These are phyloP conservation scores for Gastrodia elata DNA, from an alignment of 106 monocot species.

Conservation along the genomic window DNA sequence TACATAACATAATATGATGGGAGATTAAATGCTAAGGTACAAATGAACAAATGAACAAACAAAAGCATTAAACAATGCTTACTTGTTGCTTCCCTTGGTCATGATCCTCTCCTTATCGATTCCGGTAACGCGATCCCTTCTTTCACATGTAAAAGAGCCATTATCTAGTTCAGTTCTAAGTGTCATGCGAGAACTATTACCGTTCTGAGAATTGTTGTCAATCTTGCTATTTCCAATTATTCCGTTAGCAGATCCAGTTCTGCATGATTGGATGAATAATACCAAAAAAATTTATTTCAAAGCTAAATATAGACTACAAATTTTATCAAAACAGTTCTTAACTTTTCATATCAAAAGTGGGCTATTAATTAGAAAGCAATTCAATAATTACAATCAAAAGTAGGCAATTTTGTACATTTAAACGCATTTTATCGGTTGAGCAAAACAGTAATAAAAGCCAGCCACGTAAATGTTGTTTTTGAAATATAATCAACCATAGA, in stretches of 20 bases:
- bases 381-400: too few species aligned
- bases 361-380: neutral
- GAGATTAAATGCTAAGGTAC: neutral
- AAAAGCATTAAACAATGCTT: conserved; percentile 21
- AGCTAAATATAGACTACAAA: neutral
- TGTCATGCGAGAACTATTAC: conserved; percentile 19
- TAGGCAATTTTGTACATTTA: too few species aligned
- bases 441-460: too few species aligned
- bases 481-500: neutral
- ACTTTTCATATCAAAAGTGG: neutral
- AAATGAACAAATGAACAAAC: neutral
- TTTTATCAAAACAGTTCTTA: neutral
- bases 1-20: neutral
- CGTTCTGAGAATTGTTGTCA: conserved; percentile 41
- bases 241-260: conserved; percentile 52
- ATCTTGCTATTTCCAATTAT: conserved; percentile 42
- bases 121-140: conserved; percentile 45
- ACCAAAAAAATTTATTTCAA: neutral
- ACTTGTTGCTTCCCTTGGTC: conserved; percentile 49
- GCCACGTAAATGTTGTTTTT: too few species aligned
- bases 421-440: too few species aligned
- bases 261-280: conserved; percentile 19
- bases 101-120: conserved; percentile 55
- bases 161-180: conserved; percentile 46
- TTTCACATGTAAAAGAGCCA: conserved; percentile 37